These are phyloP conservation scores for Leishmania gerbilli DNA, from an alignment of 208 protist species.

Conservation along the genomic window DNA sequence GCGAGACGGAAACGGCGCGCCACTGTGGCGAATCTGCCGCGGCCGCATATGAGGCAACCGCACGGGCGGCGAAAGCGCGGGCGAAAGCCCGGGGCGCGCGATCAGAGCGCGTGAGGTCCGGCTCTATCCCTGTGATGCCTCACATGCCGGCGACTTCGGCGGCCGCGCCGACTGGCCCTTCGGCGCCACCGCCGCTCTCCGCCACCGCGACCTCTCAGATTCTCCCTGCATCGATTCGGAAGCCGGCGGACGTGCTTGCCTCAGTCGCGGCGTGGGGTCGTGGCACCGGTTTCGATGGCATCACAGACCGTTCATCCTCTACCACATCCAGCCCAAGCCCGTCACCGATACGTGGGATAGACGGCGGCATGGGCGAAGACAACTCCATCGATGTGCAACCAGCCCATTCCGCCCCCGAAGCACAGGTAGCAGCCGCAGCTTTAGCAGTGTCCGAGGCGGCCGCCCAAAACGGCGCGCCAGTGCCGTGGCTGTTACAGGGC, in stretches of 20 bases:
- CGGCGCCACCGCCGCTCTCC: not conserved
- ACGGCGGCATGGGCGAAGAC: not conserved
- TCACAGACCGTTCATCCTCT: conserved; percentile 19
- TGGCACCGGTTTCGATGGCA: conserved; percentile 29
- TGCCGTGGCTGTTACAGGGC: conserved; percentile 13
- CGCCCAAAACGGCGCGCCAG: not conserved
- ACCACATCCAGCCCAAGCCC: not conserved
- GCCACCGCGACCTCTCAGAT: not conserved
- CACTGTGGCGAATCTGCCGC: conserved; percentile 13
- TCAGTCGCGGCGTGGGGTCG: conserved; percentile 29
- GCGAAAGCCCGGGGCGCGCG: not conserved
- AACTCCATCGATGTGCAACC: not conserved
- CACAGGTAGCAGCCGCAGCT: not conserved
- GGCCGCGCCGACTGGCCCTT: not conserved
- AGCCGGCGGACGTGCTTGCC: conserved; percentile 25
- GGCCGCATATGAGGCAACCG: conserved; percentile 1
- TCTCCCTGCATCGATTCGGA: conserved; percentile 22
- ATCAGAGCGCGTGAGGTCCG: not conserved
- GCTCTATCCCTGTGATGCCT: not conserved
- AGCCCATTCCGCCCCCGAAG: not conserved
- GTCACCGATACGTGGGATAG: not conserved
- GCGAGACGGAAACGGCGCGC: conserved; percentile 21
- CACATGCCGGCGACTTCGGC: not conserved
- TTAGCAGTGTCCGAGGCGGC: not conserved
- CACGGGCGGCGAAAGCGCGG: not conserved